Conservation (phyloP, 495 filamentous ascomycete species). For the Penicillium odoratum region DNA sequence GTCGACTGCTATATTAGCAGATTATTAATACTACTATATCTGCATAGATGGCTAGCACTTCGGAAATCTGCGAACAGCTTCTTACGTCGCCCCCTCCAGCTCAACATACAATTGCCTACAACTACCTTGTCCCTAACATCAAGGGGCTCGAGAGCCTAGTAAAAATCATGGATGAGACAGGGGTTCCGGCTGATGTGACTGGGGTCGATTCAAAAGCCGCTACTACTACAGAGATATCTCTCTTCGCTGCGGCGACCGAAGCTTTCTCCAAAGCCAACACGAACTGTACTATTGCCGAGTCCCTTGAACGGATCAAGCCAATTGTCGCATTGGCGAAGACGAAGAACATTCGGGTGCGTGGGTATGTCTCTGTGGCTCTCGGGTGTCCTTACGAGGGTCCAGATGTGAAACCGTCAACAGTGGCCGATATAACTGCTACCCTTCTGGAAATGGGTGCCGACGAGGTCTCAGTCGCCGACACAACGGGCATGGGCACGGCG, state of each 20-base stretch:
- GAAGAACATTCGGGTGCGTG: slow-evolving; percentile 72
- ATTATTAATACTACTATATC: background rate
- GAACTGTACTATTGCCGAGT: slow-evolving; percentile 83
- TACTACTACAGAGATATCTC: slow-evolving; percentile 70
- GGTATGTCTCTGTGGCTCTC: slow-evolving; percentile 92
- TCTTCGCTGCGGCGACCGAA: slow-evolving; percentile 93
- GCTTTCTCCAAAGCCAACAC: slow-evolving; percentile 88
- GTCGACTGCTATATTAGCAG: background rate
- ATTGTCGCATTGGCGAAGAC: slow-evolving; percentile 75
- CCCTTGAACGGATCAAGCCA: slow-evolving; percentile 70
- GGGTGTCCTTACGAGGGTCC: slow-evolving; percentile 94
- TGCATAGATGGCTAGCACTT: slow-evolving; percentile 84
- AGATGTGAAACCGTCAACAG: slow-evolving; percentile 71
- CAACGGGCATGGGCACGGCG: slow-evolving; percentile 94
- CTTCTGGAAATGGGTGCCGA: slow-evolving; percentile 94
- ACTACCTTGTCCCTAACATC: slow-evolving; percentile 89
- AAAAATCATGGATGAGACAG: slow-evolving; percentile 43
- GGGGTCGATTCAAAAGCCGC: slow-evolving; percentile 35
- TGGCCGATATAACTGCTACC: slow-evolving; percentile 78
- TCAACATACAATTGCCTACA: slow-evolving; percentile 72
- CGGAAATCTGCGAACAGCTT: slow-evolving; percentile 75
- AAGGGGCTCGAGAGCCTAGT: slow-evolving; percentile 68
- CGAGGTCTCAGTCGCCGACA: slow-evolving; percentile 92
- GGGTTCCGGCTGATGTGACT: slow-evolving; percentile 39
- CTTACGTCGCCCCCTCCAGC: slow-evolving; percentile 60